phyloP scores from a whole-genome alignment of 2,329 filamentous ascomycete genomes.

The Parastagonospora nodorum region DNA sequence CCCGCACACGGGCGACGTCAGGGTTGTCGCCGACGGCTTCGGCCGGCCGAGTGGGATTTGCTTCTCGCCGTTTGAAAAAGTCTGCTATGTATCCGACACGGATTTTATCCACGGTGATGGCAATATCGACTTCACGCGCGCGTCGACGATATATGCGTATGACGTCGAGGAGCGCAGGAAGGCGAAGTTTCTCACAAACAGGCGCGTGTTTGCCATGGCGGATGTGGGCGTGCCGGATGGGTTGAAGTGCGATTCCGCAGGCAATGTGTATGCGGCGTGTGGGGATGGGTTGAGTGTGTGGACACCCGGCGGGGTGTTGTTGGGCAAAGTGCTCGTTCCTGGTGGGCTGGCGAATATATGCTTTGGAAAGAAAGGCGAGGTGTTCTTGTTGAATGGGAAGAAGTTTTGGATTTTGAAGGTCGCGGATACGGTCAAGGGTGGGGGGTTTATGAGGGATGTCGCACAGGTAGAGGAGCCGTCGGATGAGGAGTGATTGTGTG shows the following conservation, averaged over 20 bases:
- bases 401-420: too few species aligned
- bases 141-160: too few species aligned
- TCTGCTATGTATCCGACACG: not conserved
- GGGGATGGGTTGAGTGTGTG: constrained; percentile 57
- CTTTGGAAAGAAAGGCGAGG: too few species aligned
- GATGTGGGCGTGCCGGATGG: constrained; percentile 15
- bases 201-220: constrained; percentile 6
- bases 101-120: constrained; percentile 26
- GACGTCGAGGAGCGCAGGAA: constrained; percentile 1
- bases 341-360: too few species aligned
- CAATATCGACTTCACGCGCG: constrained; percentile 14
- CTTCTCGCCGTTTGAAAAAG: not conserved
- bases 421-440: too few species aligned
- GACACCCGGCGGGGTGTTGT: constrained; percentile 49
- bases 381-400: too few species aligned
- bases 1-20: constrained; percentile 44
- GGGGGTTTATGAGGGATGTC: too few species aligned
- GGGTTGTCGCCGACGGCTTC: constrained; percentile 47
- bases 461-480: too few species aligned
- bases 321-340: constrained; percentile 40
- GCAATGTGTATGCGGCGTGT: constrained; percentile 60
- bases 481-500: too few species aligned
- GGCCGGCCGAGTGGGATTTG: constrained; percentile 44
- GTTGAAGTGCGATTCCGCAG: constrained; percentile 32
- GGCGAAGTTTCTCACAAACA: constrained; percentile 15